phyloP scores from a whole-genome alignment of 2,329 filamentous ascomycete species.

The Beauveria rudraprayagi region DNA sequence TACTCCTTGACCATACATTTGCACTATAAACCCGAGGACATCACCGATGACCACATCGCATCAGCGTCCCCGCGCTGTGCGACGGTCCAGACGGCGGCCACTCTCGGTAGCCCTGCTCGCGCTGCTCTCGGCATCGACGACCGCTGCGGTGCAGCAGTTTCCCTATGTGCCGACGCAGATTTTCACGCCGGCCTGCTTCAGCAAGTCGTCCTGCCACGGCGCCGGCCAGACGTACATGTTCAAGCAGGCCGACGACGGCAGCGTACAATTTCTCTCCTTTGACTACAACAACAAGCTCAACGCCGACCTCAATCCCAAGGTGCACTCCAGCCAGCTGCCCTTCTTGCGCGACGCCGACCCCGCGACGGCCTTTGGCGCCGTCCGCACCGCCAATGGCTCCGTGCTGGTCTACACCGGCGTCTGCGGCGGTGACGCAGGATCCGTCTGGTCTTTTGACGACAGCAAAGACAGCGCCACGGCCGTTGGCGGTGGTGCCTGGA shows the following conservation, averaged over 20 bases:
- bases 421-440: conserved; percentile 49
- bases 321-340: conserved; percentile 49
- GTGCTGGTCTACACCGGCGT: conserved; percentile 68
- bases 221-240: conserved; percentile 62
- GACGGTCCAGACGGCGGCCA: not conserved
- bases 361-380: conserved; percentile 56
- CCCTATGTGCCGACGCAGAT: conserved; percentile 75
- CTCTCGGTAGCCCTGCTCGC: not conserved
- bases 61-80: not conserved
- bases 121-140: not conserved
- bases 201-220: conserved; percentile 30
- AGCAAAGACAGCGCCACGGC: conserved; percentile 24
- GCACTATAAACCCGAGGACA: not conserved
- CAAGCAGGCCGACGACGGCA: conserved; percentile 37
- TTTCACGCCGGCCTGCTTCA: conserved; percentile 44
- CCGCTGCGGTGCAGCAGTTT: conserved; percentile 38
- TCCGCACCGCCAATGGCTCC: conserved; percentile 58
- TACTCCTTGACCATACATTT: not conserved
- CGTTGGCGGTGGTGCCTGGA: conserved; percentile 21
- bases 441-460: conserved; percentile 61
- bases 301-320: conserved; percentile 37
- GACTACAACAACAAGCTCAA: conserved; percentile 54
- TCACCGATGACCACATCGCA: not conserved
- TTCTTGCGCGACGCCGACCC: conserved; percentile 45
- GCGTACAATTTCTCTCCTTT: conserved; percentile 52